Evolutionary conservation across 2,329 filamentous ascomycete genomes (phyloP), one percentile per base, ranked within the genome.

Genomic region (Monilinia polystroma): DNA sequence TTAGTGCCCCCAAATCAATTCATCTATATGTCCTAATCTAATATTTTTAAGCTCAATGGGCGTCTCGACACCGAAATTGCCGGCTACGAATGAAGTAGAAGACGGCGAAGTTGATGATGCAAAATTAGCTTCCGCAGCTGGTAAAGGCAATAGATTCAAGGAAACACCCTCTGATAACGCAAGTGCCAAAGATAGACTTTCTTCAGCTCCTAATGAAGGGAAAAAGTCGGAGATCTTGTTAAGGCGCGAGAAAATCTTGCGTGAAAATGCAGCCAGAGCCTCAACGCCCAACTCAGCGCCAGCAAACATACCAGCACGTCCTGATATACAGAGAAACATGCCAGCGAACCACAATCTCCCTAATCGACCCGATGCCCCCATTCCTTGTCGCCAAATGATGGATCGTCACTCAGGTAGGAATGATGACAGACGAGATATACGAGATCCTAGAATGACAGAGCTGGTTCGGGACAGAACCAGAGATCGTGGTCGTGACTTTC

Each of bases 91-190:
- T 1, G 87, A 89, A 68, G 85, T 86, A 64, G 90, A 92, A 75
- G 90, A 92, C 73, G 90, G 90, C 26, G 90, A 92, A 75, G 88
- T 91, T 32, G 85, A 87, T 69, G 89, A 91, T 72, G 81, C 80
- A 45, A 86, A 80, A 77, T 59, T 59, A 10, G 54, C 63, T 41
- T 51, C 64, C 5, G 62, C 35, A n/a, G 38, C 66, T 26, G 8
- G 55, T 2, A 67, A 68, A 41, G 49, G 58, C 16, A 68, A 63
- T 5, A 45, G 18, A 4, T 56, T 45, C 26, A 66, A 63, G 41
- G 65, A 66, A 8, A 35, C 67, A 38, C 41, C 64, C 32, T 43
- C 69, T 6, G 47, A 69, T 5, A 18, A 60, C 26, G 51, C 68
- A 20, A 43, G 66, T 45, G 69, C 71, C 52, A 66, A 71, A 8